phyloP scores from a whole-genome alignment of 139 green algal species.

The Chara braunii region DNA sequence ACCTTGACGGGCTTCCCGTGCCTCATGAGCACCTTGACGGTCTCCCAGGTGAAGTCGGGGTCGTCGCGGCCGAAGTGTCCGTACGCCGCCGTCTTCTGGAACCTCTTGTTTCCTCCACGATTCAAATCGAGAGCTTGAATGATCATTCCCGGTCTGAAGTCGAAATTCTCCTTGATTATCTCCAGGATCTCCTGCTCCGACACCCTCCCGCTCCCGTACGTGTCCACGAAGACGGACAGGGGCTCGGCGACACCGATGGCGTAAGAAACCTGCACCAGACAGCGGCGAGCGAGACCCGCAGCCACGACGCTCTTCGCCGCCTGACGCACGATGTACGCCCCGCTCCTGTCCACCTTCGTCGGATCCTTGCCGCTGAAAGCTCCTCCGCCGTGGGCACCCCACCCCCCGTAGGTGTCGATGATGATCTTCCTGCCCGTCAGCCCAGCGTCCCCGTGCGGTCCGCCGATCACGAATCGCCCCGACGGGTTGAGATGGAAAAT shows the following conservation, averaged over 20 bases:
- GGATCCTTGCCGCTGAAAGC: slow-evolving; percentile 82
- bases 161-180: slow-evolving; percentile 76
- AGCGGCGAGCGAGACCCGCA: slow-evolving; percentile 71
- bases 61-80: slow-evolving; percentile 69
- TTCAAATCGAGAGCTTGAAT: slow-evolving; percentile 84
- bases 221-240: slow-evolving; percentile 94
- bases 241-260: slow-evolving; percentile 93
- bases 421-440: slow-evolving; percentile 99
- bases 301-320: slow-evolving; percentile 96
- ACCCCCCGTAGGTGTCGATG: slow-evolving; percentile 99
- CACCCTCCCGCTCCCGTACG: slow-evolving; percentile 86
- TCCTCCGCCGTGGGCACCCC: slow-evolving; percentile 94
- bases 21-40: too few species aligned
- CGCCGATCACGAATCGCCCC: slow-evolving; percentile 94
- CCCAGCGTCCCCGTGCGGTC: slow-evolving; percentile 92
- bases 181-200: slow-evolving; percentile 83
- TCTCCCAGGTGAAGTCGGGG: slow-evolving; percentile 96
- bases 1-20: slow-evolving; percentile 83
- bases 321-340: slow-evolving; percentile 97
- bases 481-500: slow-evolving; percentile 99
- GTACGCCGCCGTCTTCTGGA: slow-evolving; percentile 89
- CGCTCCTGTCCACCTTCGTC: slow-evolving; percentile 77
- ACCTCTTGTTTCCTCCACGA: slow-evolving; percentile 79
- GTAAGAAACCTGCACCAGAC: slow-evolving; percentile 76
- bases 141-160: slow-evolving; percentile 93